Evolutionary conservation across 2,329 filamentous ascomycete genomes (phyloP).

Genomic region (Colletotrichum cordylinicola): DNA sequence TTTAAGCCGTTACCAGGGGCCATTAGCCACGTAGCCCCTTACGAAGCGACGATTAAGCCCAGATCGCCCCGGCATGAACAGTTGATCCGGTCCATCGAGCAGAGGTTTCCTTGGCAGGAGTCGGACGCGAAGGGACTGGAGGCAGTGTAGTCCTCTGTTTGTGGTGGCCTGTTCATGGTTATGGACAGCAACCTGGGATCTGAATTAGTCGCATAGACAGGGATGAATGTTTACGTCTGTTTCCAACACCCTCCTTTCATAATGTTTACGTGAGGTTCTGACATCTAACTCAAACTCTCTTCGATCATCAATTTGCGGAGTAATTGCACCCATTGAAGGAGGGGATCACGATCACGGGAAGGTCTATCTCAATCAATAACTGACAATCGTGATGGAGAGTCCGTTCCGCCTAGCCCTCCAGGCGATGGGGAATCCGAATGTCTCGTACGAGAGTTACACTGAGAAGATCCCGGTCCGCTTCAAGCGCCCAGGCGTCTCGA

Average conservation of each 20-base stretch:
- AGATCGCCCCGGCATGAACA: neutral
- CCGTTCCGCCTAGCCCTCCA: neutral
- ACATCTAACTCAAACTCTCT: neutral
- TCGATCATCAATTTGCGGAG: neutral
- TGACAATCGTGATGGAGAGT: neutral
- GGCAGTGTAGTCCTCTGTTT: neutral
- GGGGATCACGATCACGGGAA: neutral
- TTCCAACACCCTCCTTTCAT: too few species aligned
- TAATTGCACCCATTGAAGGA: neutral
- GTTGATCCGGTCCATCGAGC: neutral
- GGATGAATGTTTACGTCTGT: neutral
- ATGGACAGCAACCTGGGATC: neutral
- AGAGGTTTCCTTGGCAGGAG: neutral
- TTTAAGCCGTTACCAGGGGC: neutral
- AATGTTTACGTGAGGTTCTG: neutral
- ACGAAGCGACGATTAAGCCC: neutral
- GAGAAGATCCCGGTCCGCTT: neutral
- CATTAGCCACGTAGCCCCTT: neutral
- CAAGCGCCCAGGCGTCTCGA: neutral
- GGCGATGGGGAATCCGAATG: neutral
- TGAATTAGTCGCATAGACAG: neutral
- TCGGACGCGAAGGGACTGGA: neutral
- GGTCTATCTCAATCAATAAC: neutral
- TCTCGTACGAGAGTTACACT: neutral
- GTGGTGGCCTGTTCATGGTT: neutral